Conservation (phyloP, 768 basidiomycete species). For the Tylopilus plumbeoviolaceoides region DNA sequence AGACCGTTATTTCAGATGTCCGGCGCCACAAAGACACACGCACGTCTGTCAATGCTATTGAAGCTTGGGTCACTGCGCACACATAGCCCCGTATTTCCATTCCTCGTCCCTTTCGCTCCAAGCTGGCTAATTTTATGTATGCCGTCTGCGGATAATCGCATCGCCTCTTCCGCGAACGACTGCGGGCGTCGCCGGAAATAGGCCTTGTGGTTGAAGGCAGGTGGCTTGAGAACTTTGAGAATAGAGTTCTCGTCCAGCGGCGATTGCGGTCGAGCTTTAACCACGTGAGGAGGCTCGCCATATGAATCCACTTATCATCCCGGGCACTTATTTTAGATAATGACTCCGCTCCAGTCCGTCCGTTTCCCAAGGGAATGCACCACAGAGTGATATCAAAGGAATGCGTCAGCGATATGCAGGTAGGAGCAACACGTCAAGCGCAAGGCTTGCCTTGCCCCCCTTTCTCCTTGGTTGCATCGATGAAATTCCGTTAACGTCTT, state of each 20-base stretch:
- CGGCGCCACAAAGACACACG: background rate
- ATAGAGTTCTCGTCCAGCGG: conserved; percentile 16
- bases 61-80: conserved; percentile 3
- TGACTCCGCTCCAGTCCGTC: background rate
- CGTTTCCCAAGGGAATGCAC: conserved; percentile 1
- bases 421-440: no score
- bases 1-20: background rate
- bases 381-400: no score
- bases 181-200: conserved; percentile 12
- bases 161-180: background rate
- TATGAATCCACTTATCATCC: conserved; percentile 1
- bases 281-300: conserved; percentile 13
- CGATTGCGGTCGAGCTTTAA: conserved; percentile 8
- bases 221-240: background rate
- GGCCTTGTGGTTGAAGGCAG: conserved; percentile 4
- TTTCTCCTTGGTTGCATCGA: no score
- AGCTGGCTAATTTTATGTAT: background rate
- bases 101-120: background rate
- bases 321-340: background rate
- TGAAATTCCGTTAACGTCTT: no score
- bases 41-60: conserved; percentile 1
- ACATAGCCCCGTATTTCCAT: conserved; percentile 3
- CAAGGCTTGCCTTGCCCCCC: no score
- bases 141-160: conserved; percentile 1
- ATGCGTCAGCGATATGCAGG: no score